These are phyloP conservation scores for Lumnitzera racemosa DNA, from an alignment of 345 rosid species.

Conservation along the genomic window DNA sequence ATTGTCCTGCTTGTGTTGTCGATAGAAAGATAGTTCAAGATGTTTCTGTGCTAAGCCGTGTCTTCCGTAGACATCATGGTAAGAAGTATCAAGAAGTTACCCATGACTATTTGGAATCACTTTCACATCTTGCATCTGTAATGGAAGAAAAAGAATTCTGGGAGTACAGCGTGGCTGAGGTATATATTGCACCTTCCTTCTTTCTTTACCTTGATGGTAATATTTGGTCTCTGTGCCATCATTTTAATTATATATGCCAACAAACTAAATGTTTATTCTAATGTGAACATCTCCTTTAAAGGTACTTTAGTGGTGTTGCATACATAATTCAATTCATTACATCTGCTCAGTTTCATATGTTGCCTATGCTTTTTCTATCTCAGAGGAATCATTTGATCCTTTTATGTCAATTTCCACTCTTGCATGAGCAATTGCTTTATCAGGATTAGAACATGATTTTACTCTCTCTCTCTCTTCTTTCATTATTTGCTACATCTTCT, in stretches of 20 bases:
- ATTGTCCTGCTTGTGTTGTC: slow-evolving; percentile 85
- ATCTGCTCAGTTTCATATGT: too few relatives aligned
- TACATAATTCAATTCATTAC: too few relatives aligned
- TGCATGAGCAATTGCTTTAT: not conserved
- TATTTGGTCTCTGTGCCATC: too few relatives aligned
- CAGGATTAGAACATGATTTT: too few relatives aligned
- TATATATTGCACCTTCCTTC: slow-evolving; percentile 21
- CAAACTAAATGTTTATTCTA: too few relatives aligned
- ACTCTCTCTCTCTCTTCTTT: too few relatives aligned
- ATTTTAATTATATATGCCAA: too few relatives aligned
- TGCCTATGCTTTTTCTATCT: too few relatives aligned
- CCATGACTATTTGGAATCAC: slow-evolving; percentile 50
- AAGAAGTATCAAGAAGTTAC: slow-evolving; percentile 65
- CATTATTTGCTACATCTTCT: too few relatives aligned
- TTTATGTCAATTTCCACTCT: not conserved
- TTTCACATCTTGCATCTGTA: slow-evolving; percentile 42
- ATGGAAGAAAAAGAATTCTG: slow-evolving; percentile 87
- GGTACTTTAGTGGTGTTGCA: too few relatives aligned
- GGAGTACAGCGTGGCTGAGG: slow-evolving; percentile 79
- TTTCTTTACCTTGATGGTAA: slow-evolving; percentile 2
- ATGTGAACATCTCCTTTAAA: too few relatives aligned
- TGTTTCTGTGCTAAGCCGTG: slow-evolving; percentile 34
- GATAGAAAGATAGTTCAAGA: slow-evolving; percentile 42
- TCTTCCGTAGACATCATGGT: slow-evolving; percentile 30
- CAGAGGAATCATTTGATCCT: too few relatives aligned